Evolutionary conservation across 257 asterid species (phyloP), one percentile per base, ranked within the genome.

Genomic region (Primulina huaijiensis): DNA sequence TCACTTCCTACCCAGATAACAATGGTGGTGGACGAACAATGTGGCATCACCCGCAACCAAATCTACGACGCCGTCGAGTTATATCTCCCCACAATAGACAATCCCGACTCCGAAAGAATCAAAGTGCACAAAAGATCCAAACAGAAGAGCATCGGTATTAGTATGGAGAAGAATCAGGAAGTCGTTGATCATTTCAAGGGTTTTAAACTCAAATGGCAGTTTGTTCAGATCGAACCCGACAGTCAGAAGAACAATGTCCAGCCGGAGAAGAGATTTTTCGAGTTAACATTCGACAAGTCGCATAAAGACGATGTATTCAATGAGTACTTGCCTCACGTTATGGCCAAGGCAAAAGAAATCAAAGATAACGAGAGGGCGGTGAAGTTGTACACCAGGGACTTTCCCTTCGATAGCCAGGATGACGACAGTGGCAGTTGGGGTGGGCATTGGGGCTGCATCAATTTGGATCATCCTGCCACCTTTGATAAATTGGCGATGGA

Each of bases 401-500:
- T 85, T 40, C 88, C 88, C 30, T 74, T 43, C 70, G 69, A 73
- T 27, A 19, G 46, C 64, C 82, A 77, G 46, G 92, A 83, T 9
- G 96, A 83, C 14, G 88, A 76, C 2, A 73, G 74, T 19, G 82
- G 80, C 0, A 78, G 74, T 25, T 80, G 88, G 2, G 75, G 85
- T 29, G 89, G 96, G 3, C 62, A 69, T 20, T 90, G 97, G 96
- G 95, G 95, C 0, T 70, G 84, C 67, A 70, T 89, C 14, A 82
- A 82, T 57, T 81, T 91, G 46, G 95, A 91, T 64, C 97, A 89
- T 55, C 97, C 97, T 0, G 81, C 83, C 1, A 91, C 93, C 0
- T 87, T 91, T 23, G 91, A 84, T 3, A 89, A 85, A 21, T 57
- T 91, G 71, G 97, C 97, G 0, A 85, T 89, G 92, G 95, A 87